Conservation (phyloP, 352 stramenopile species). For the Globisporangium paddicum region DNA sequence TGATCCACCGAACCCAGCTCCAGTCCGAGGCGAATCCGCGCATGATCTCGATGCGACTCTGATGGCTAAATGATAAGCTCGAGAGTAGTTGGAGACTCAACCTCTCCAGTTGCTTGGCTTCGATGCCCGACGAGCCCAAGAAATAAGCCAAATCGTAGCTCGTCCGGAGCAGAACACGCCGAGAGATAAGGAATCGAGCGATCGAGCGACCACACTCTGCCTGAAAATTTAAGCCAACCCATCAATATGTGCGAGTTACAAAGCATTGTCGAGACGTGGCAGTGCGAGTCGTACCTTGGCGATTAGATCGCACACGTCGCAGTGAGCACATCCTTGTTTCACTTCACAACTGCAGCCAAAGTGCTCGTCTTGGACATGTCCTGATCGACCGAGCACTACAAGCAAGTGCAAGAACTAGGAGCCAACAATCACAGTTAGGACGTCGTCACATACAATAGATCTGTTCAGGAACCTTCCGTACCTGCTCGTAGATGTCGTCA, state of each 20-base stretch:
- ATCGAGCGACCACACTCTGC: constrained; percentile 9
- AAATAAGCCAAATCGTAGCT: constrained; percentile 17
- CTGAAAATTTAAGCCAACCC: background rate
- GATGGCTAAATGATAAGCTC: constrained; percentile 6
- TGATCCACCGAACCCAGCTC: constrained; percentile 10
- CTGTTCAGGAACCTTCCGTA: background rate
- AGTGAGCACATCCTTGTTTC: constrained; percentile 4
- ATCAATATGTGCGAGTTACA: background rate
- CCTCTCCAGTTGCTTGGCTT: background rate
- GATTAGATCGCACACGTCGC: constrained; percentile 8
- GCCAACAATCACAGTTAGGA: background rate
- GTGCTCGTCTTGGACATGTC: constrained; percentile 1
- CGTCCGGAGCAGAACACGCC: constrained; percentile 9
- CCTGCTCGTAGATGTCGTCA: constrained; percentile 31
- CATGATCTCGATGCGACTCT: constrained; percentile 7
- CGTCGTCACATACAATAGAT: background rate
- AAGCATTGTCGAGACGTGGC: background rate
- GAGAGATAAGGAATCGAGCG: constrained; percentile 10
- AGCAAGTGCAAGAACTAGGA: constrained; percentile 11
- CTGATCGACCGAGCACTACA: background rate
- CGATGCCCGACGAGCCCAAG: constrained; percentile 1
- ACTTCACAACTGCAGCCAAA: constrained; percentile 7
- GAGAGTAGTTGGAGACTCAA: constrained; percentile 8
- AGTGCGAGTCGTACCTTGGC: constrained; percentile 6
- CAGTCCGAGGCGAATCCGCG: constrained; percentile 5